Percentiles rank a stretch among this genome's conserved stretches.
These are phyloP conservation scores for Melanomma pulvis-pyrius DNA, from an alignment of 495 filamentous ascomycete genomes.

Conservation along the genomic window DNA sequence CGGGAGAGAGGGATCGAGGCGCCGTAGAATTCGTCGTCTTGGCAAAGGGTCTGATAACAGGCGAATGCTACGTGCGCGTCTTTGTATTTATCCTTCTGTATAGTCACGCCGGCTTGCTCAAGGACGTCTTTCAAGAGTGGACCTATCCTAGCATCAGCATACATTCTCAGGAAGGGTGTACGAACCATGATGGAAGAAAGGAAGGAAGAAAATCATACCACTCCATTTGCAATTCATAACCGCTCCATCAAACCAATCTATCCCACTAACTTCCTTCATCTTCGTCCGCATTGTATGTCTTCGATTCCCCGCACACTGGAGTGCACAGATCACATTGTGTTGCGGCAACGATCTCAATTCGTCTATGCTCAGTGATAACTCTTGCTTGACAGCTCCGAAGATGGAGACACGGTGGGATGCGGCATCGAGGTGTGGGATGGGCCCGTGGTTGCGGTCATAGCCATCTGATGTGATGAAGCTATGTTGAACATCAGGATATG, in stretches of 20 bases:
- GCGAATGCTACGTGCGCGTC: slow-evolving; percentile 58
- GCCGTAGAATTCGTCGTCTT: slow-evolving; percentile 62
- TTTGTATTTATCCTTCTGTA: slow-evolving; percentile 31
- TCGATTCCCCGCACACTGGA: slow-evolving; percentile 67
- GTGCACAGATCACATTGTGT: slow-evolving; percentile 57
- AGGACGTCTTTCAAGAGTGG: slow-evolving; percentile 61
- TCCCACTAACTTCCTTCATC: slow-evolving; percentile 62
- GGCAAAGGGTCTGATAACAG: slow-evolving; percentile 53
- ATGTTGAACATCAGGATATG: neutral
- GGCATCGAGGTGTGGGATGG: slow-evolving; percentile 52
- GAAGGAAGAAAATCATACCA: slow-evolving; percentile 29
- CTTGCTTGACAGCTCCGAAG: slow-evolving; percentile 36
- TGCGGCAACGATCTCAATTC: slow-evolving; percentile 45
- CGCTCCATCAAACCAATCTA: slow-evolving; percentile 66
- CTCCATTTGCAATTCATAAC: slow-evolving; percentile 66
- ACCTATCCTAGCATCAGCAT: slow-evolving; percentile 30
- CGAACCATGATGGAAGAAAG: neutral
- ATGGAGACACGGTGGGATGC: slow-evolving; percentile 51
- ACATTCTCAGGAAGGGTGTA: neutral
- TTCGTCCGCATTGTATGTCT: slow-evolving; percentile 66
- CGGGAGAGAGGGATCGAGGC: slow-evolving; percentile 54
- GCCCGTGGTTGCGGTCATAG: slow-evolving; percentile 59
- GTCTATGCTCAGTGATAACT: slow-evolving; percentile 27
- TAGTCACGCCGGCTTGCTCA: slow-evolving; percentile 43
- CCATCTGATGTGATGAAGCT: slow-evolving; percentile 52